A percentile compares a stretch with the other conserved stretches of the same genome.
Evolutionary conservation across 257 asterid species (phyloP).

Genomic region (Hygrophila difformis): DNA sequence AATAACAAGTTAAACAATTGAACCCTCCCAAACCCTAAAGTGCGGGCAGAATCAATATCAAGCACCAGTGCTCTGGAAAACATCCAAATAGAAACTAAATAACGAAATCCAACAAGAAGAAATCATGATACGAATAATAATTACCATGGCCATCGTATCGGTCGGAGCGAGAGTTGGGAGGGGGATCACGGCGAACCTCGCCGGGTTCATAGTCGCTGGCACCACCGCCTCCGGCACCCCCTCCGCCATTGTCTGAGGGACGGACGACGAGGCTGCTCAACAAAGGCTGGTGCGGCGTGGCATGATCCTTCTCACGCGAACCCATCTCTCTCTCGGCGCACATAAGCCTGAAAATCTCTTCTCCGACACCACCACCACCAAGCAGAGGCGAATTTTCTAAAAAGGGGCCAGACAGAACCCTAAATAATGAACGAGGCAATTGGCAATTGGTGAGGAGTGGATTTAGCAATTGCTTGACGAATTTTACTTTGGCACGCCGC

Average conservation of each 20-base stretch:
- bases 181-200: constrained; percentile 84
- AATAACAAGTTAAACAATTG: not conserved
- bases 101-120: not conserved
- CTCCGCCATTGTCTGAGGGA: constrained; percentile 43
- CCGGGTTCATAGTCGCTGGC: constrained; percentile 85
- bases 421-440: no score
- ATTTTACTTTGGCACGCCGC: no score
- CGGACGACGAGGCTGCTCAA: constrained; percentile 85
- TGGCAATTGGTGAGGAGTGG: no score
- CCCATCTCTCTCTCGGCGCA: constrained; percentile 40
- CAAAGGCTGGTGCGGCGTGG: constrained; percentile 55
- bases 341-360: not conserved
- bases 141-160: constrained; percentile 72
- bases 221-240: constrained; percentile 25
- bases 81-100: not conserved
- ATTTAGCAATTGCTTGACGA: no score
- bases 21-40: not conserved
- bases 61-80: constrained; percentile 10
- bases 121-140: not conserved
- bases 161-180: constrained; percentile 56
- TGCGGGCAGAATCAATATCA: not conserved
- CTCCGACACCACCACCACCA: not conserved
- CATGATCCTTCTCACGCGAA: constrained; percentile 54
- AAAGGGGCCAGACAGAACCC: no score
- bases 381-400: no score